Evolutionary conservation across 352 stramenopile species (phyloP).

Genomic region (Phytophthora fragariae): DNA sequence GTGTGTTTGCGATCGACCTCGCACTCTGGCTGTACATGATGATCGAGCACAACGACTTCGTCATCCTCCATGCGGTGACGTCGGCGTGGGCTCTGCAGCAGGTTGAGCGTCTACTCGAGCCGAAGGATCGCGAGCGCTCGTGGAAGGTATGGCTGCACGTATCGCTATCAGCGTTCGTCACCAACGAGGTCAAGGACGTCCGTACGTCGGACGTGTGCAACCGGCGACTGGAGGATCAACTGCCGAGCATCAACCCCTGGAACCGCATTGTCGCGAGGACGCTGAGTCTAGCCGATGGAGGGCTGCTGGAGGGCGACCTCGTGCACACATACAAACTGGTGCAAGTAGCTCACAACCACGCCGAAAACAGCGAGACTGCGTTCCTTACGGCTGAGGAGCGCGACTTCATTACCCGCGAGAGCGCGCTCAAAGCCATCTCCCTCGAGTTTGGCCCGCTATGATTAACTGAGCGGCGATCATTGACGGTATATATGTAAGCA

Average conservation of each 20-base stretch:
- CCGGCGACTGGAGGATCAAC: constrained; percentile 18
- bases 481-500: not conserved
- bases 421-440: constrained; percentile 57
- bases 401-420: constrained; percentile 50
- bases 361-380: constrained; percentile 21
- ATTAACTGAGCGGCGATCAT: constrained; percentile 14
- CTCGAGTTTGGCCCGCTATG: constrained; percentile 34
- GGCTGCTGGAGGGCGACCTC: constrained; percentile 34
- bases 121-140: constrained; percentile 31
- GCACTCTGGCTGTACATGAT: constrained; percentile 49
- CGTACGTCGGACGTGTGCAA: constrained; percentile 41
- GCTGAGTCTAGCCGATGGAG: constrained; percentile 48
- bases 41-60: constrained; percentile 51
- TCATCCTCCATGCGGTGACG: constrained; percentile 48
- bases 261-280: constrained; percentile 49
- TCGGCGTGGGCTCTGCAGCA: constrained; percentile 50
- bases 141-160: constrained; percentile 52
- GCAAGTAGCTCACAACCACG: constrained; percentile 52
- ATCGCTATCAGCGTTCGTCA: constrained; percentile 44
- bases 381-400: constrained; percentile 56
- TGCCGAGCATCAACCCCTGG: constrained; percentile 47
- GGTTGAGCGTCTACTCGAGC: constrained; percentile 40
- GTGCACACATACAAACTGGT: constrained; percentile 71
- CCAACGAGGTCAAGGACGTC: constrained; percentile 33
- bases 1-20: constrained; percentile 43